Evolutionary conservation across 2,329 filamentous ascomycete species (phyloP), one percentile per base, ranked within the genome.

Genomic region (Diaporthe ilicicola): DNA sequence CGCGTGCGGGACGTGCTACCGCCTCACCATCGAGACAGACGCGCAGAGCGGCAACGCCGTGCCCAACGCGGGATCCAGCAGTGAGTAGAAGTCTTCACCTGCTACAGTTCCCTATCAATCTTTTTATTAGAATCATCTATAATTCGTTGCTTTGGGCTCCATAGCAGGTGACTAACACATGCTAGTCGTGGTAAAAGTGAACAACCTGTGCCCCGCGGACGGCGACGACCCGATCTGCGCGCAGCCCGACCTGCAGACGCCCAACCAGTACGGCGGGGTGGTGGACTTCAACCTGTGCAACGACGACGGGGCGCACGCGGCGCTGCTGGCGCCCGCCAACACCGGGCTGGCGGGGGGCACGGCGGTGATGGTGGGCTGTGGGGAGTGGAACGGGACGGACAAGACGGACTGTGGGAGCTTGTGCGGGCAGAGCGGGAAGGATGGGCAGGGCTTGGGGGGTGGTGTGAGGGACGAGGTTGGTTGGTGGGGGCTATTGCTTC

Each of bases 241-340:
- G 17, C 65, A 67, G 65, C 51, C 65, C 37, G 39, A 67, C 42
- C 65, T 67, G 32, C 65, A 67, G 51, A 67, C 50, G 50, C 50
- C 51, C n/a, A 67, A 67, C 39, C 39, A 48, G n/a, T 67, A 55
- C 39, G 65, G 65, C 17, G 65, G 50, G 19, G 51, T 56, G 34
- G 65, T 67, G 24, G 65, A 67, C 51, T 67, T 67, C 37, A 67
- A 67, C 50, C 65, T 67, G 22, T 67, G 65, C 50, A 67, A 67
- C n/a, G 65, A 67, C 37, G 65, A 67, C 22, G 65, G 65, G 24
- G 65, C 65, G n/a, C 65, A 67, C 53, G 65, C 65, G 39, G 65
- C 65, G 37, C 39, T 67, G 65, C 51, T 67, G 34, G 32, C 65
- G 17, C 65, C 65, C 12, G 65, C 65, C 2, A 17, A 19, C 3